A percentile compares a stretch with the other conserved stretches of the same genome.
Evolutionary conservation across 2,329 filamentous ascomycete species (phyloP).

Genomic region (Aspergillus calidoustus): DNA sequence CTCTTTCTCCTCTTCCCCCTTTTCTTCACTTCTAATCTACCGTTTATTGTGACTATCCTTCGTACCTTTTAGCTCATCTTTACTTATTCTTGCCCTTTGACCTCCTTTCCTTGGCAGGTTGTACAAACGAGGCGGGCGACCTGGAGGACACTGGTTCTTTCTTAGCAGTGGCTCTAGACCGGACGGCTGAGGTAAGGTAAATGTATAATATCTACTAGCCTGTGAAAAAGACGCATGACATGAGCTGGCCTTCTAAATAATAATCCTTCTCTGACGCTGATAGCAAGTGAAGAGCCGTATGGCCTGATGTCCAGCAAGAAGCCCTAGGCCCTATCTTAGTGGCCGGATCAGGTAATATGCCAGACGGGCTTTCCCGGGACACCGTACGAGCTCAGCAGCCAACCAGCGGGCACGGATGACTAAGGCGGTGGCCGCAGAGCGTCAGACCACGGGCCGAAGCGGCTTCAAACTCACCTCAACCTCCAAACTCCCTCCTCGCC

Average conservation of each 20-base stretch:
- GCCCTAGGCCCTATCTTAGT: constrained; percentile 27
- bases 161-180: constrained; percentile 20
- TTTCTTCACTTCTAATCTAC: neutral
- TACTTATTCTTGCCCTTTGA: constrained; percentile 13
- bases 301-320: constrained; percentile 4
- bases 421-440: constrained; percentile 25
- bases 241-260: constrained; percentile 4
- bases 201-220: constrained; percentile 24
- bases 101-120: constrained; percentile 20
- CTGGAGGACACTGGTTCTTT: constrained; percentile 16
- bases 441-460: constrained; percentile 39
- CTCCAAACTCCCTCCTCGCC: constrained; percentile 38
- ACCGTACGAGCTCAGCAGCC: constrained; percentile 28
- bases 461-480: constrained; percentile 47
- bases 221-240: constrained; percentile 5
- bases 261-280: neutral
- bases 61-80: constrained; percentile 13
- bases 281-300: neutral
- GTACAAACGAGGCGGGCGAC: constrained; percentile 15
- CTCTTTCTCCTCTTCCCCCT: neutral
- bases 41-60: constrained; percentile 10
- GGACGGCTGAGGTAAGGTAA: constrained; percentile 20
- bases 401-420: constrained; percentile 32
- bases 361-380: constrained; percentile 12
- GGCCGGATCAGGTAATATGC: constrained; percentile 24